Evolutionary conservation across 345 rosid genomes (phyloP).

Genomic region (Hibiscus syriacus): DNA sequence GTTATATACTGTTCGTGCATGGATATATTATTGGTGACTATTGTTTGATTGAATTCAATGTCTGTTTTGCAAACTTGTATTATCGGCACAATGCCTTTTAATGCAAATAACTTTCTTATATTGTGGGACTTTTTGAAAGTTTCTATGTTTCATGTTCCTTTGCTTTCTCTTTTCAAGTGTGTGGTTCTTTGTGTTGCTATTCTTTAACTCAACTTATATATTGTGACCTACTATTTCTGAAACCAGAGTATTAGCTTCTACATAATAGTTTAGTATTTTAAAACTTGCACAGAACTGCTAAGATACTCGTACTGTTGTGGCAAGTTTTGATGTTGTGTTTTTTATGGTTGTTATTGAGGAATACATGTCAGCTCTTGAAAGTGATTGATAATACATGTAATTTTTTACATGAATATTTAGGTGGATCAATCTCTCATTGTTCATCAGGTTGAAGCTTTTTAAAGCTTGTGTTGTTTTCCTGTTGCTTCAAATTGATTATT

Average conservation of each 20-base stretch:
- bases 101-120: neutral
- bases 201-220: too few relatives aligned
- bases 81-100: neutral
- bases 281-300: neutral
- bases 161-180: neutral
- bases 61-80: neutral
- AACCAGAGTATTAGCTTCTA: neutral
- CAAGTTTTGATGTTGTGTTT: neutral
- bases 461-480: neutral
- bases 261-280: neutral
- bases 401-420: neutral
- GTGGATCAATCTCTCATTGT: neutral
- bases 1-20: slow-evolving; percentile 12
- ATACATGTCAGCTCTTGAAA: neutral
- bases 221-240: neutral
- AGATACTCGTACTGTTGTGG: neutral
- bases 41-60: neutral
- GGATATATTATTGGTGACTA: neutral
- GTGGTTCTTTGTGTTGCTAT: neutral
- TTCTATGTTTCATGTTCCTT: too few relatives aligned
- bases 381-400: neutral
- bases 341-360: neutral
- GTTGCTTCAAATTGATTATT: neutral
- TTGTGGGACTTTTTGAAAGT: too few relatives aligned
- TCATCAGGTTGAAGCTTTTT: neutral